These are phyloP conservation scores for Neospora caninum DNA, from an alignment of 169 alveolate genomes.

Conservation along the genomic window DNA sequence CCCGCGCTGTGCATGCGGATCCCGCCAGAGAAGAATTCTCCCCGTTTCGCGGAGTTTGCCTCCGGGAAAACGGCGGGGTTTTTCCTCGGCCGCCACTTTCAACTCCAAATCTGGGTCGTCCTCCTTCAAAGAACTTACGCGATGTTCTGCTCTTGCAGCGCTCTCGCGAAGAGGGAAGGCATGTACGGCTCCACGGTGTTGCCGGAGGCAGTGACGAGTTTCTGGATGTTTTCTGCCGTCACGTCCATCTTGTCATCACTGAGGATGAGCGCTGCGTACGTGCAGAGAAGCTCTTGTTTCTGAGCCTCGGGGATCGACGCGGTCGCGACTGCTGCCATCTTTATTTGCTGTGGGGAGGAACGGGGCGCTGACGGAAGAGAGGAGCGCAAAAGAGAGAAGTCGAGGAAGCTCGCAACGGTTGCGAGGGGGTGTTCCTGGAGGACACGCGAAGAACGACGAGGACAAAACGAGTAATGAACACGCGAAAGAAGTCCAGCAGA, in stretches of 20 bases:
- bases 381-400: neutral
- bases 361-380: neutral
- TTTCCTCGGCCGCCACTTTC: too few species aligned
- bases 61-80: too few species aligned
- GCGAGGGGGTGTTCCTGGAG: neutral
- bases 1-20: too few species aligned
- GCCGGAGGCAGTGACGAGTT: slow-evolving; percentile 90
- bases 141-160: slow-evolving; percentile 88
- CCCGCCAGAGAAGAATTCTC: too few species aligned
- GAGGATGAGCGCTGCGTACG: slow-evolving; percentile 92
- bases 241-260: slow-evolving; percentile 92
- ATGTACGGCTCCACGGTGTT: slow-evolving; percentile 92
- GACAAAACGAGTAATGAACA: neutral
- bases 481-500: neutral
- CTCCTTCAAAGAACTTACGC: slow-evolving; percentile 63
- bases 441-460: neutral
- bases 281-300: slow-evolving; percentile 93
- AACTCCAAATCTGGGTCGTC: too few species aligned
- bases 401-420: neutral
- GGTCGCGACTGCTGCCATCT: slow-evolving; percentile 85
- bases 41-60: too few species aligned
- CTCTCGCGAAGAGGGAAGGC: slow-evolving; percentile 94
- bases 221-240: slow-evolving; percentile 89
- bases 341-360: slow-evolving; percentile 43
- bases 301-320: slow-evolving; percentile 79